phyloP scores from a whole-genome alignment of 495 filamentous ascomycete species.

The Endocarpon pusillum region DNA sequence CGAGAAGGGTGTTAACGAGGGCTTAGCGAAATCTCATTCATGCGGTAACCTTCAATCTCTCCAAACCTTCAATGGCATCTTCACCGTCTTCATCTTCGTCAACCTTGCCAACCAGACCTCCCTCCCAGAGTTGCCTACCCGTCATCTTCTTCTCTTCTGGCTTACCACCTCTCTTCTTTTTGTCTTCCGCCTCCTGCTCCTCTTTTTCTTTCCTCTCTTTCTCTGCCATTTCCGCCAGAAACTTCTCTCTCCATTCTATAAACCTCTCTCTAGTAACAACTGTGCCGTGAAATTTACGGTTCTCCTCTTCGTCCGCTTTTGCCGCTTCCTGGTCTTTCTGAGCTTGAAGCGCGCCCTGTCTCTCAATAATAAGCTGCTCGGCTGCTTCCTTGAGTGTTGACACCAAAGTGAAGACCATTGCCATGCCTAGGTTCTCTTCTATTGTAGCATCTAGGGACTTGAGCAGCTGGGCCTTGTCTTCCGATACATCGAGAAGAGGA shows the following conservation, averaged over 20 bases:
- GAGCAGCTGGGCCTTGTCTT: constrained; percentile 57
- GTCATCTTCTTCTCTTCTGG: constrained; percentile 52
- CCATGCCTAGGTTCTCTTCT: constrained; percentile 84
- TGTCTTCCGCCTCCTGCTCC: constrained; percentile 59
- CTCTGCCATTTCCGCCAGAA: constrained; percentile 64
- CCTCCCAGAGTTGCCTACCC: constrained; percentile 72
- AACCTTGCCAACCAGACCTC: constrained; percentile 54
- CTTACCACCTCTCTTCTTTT: constrained; percentile 44
- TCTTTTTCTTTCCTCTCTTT: constrained; percentile 41
- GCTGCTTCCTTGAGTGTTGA: constrained; percentile 74
- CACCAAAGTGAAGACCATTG: constrained; percentile 92
- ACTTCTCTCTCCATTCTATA: constrained; percentile 61
- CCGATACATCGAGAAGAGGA: constrained; percentile 40
- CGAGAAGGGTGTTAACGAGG: too few relatives aligned
- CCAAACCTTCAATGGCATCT: constrained; percentile 38
- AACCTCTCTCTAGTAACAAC: constrained; percentile 74
- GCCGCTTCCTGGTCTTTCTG: constrained; percentile 45
- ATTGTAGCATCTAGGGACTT: constrained; percentile 49
- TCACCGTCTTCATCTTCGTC: constrained; percentile 55
- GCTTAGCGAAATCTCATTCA: constrained; percentile 16
- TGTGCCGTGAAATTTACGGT: constrained; percentile 89
- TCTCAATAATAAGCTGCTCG: constrained; percentile 58
- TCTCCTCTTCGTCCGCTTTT: constrained; percentile 77
- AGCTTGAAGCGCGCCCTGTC: constrained; percentile 42
- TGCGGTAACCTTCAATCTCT: constrained; percentile 49